Base-by-base conservation (phyloP, 1,284 basidiomycete species). In the Caloboletus firmus region DNA sequence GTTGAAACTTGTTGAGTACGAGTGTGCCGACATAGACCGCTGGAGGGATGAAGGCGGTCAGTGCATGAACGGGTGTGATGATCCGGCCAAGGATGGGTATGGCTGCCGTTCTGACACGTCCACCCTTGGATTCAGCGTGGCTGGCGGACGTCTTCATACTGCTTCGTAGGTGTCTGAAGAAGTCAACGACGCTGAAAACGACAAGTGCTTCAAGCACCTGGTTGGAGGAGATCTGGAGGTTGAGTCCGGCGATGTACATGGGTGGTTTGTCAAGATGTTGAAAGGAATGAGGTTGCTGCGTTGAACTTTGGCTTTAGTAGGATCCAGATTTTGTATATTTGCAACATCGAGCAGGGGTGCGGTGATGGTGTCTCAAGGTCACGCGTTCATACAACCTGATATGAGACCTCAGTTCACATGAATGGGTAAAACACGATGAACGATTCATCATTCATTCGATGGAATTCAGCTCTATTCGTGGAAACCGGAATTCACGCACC, bases 201-300 rank as follows among this genome's bases (percentile, higher is more conserved):
- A 59, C 54, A 15, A 68, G 39, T n/a, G 46, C 44, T 51, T 70
- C 66, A 4, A 70, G 26, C 17, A 35, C 50, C 44, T 66, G 4
- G 54, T 28, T 24, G 13, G 47, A 22, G 15, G 60, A 41, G 17
- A 56, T 28, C 1, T 22, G 40, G 28, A 54, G 35, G 35, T 48
- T 17, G 31, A 64, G 49, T 5, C 52, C 42, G 4, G 50, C 50
- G 39, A 60, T 54, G 34, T 52, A 53, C 59, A 61, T 58, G 37
- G 7, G 3, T 20, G 6, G 15, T 11, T 22, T 39, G 24, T 22
- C 8, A 6, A 17, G 26, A 22, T 28, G 18, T 22, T 26, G 28
- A 8, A n/a, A 20, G 36, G 4, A 18, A 30, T 15, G 17, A 18
- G 22, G 32, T 28, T 51, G 26, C 13, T 50, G 22, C 9, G 28